A percentile compares a stretch with the other conserved stretches of the same genome.
phyloP scores from a whole-genome alignment of 257 asterid species.

The Jaltomata sinuosa region DNA sequence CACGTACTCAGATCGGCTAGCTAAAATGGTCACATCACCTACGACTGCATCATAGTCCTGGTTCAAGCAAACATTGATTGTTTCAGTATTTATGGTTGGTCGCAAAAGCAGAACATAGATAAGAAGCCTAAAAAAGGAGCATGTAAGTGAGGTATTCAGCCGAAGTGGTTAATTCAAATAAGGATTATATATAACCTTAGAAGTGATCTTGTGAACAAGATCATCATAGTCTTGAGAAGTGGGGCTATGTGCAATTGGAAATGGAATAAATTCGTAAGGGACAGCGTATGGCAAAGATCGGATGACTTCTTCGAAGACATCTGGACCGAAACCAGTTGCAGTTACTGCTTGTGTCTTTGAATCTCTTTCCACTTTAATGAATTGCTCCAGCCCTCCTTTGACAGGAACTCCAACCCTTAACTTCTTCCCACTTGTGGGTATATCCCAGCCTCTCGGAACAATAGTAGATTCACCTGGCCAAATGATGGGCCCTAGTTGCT shows the following conservation, averaged over 20 bases:
- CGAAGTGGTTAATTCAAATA: not conserved
- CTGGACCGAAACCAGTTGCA: slow-evolving; percentile 23
- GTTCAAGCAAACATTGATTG: not conserved
- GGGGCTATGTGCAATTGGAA: not conserved
- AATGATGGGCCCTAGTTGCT: too few relatives aligned
- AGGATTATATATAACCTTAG: slow-evolving; percentile 8
- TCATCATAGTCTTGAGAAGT: slow-evolving; percentile 20
- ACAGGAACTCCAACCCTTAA: too few relatives aligned
- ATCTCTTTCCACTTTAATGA: too few relatives aligned
- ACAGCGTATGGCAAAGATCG: slow-evolving; percentile 15
- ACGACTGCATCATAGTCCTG: slow-evolving; percentile 35
- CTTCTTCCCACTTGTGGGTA: too few relatives aligned
- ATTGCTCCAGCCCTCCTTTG: too few relatives aligned
- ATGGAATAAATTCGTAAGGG: slow-evolving; percentile 14
- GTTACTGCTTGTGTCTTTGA: slow-evolving; percentile 7
- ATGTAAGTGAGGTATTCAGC: not conserved
- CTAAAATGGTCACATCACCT: slow-evolving; percentile 38
- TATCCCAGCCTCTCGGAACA: too few relatives aligned
- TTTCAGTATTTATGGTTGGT: not conserved
- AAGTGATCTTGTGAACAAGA: slow-evolving; percentile 10
- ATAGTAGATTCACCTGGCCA: too few relatives aligned
- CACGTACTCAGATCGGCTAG: slow-evolving; percentile 23
- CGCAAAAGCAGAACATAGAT: not conserved
- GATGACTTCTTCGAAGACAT: slow-evolving; percentile 27
- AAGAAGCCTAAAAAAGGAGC: not conserved